These are phyloP conservation scores for Hygrophorus russula DNA, from an alignment of 768 basidiomycete species.

Conservation along the genomic window DNA sequence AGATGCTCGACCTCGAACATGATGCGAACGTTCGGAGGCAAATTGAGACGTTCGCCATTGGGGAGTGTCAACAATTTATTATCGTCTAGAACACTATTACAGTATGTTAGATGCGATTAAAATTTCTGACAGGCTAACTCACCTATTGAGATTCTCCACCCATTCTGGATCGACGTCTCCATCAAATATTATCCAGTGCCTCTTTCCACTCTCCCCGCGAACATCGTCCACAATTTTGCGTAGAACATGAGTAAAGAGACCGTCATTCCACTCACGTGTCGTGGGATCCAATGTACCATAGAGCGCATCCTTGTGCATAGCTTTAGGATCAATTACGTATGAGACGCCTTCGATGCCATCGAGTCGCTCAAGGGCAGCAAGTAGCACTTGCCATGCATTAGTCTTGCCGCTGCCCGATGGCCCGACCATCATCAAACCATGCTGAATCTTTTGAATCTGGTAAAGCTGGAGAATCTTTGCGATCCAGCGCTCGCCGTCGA, in stretches of 20 bases:
- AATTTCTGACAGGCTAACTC: slow-evolving; percentile 12
- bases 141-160: slow-evolving; percentile 99
- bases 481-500: slow-evolving; percentile 82
- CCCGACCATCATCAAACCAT: slow-evolving; percentile 99
- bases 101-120: slow-evolving; percentile 2
- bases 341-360: slow-evolving; percentile 89
- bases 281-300: slow-evolving; percentile 97
- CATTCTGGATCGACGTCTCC: slow-evolving; percentile 99
- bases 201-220: slow-evolving; percentile 89
- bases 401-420: slow-evolving; percentile 96
- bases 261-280: slow-evolving; percentile 98
- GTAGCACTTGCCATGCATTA: slow-evolving; percentile 90
- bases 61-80: slow-evolving; percentile 96
- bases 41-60: slow-evolving; percentile 94
- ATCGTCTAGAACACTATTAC: slow-evolving; percentile 85
- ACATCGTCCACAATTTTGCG: slow-evolving; percentile 98
- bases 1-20: slow-evolving; percentile 99
- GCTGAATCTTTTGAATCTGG: slow-evolving; percentile 99
- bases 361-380: slow-evolving; percentile 80
- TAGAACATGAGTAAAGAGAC: slow-evolving; percentile 93
- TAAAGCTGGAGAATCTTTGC: slow-evolving; percentile 95
- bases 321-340: slow-evolving; percentile 98
- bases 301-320: slow-evolving; percentile 95
- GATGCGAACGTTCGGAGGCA: slow-evolving; percentile 94
- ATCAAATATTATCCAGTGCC: slow-evolving; percentile 99